phyloP scores from a whole-genome alignment of 176 grass and related monocot species.

The Guadua angustifolia region DNA sequence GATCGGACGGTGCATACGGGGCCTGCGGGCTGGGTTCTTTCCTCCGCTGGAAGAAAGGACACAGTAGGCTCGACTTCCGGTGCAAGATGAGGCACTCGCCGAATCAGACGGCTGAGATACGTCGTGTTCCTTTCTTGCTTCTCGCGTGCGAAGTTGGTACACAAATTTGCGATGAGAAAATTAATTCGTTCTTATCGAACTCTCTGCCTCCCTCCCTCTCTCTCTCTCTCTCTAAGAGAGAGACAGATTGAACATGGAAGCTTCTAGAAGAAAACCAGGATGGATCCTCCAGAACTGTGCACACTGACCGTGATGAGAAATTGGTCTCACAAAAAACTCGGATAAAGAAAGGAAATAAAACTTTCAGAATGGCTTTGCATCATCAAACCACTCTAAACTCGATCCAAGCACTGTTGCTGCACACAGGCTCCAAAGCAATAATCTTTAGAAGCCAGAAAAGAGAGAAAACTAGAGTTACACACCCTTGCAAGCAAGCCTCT shows the following conservation, averaged over 20 bases:
- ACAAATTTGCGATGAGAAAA: neutral
- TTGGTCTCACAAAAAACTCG: too few relatives aligned
- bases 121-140: neutral
- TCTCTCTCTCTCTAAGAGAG: too few relatives aligned
- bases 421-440: conserved; percentile 45
- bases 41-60: conserved; percentile 35
- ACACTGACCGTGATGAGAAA: too few relatives aligned
- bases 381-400: neutral
- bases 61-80: neutral
- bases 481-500: conserved; percentile 40
- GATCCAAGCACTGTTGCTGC: conserved; percentile 25
- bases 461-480: neutral
- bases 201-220: too few relatives aligned
- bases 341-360: neutral
- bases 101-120: neutral
- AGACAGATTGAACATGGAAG: neutral
- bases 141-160: neutral
- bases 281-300: neutral
- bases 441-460: conserved; percentile 29
- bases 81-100: conserved; percentile 9
- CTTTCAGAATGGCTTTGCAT: neutral
- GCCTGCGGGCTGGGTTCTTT: conserved; percentile 1
- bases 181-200: neutral
- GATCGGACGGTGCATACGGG: neutral
- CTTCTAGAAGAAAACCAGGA: neutral